Percentiles rank a stretch among this genome's conserved stretches.
These are phyloP conservation scores for Saururus chinensis DNA, from an alignment of 164 flowering plant species.

Conservation along the genomic window DNA sequence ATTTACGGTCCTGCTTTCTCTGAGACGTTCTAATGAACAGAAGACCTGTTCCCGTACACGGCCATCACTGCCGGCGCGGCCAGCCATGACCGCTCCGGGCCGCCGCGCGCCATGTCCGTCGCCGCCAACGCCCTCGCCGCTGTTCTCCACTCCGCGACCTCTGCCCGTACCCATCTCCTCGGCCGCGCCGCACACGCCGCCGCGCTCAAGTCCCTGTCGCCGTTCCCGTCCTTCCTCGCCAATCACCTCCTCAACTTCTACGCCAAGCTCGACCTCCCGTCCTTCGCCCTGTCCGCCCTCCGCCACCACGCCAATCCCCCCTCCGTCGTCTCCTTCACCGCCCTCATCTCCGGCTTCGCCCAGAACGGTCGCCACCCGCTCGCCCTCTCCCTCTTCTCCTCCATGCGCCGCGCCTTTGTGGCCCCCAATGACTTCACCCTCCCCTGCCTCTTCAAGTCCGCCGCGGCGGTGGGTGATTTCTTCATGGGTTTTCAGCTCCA, in stretches of 20 bases:
- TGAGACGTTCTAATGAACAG: too few species aligned
- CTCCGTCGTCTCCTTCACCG: slow-evolving; percentile 82
- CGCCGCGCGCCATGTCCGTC: slow-evolving; percentile 21
- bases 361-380: slow-evolving; percentile 45
- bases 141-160: slow-evolving; percentile 38
- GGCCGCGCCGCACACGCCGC: slow-evolving; percentile 72
- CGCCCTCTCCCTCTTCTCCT: slow-evolving; percentile 41
- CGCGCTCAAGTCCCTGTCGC: slow-evolving; percentile 33
- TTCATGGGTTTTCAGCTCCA: slow-evolving; percentile 48
- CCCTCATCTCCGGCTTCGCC: slow-evolving; percentile 68
- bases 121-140: slow-evolving; percentile 43
- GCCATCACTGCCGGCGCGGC: neutral
- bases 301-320: slow-evolving; percentile 31
- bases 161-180: slow-evolving; percentile 32
- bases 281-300: slow-evolving; percentile 50
- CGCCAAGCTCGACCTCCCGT: slow-evolving; percentile 68
- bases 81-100: too few species aligned
- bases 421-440: slow-evolving; percentile 82
- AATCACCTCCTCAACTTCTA: slow-evolving; percentile 80
- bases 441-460: slow-evolving; percentile 70
- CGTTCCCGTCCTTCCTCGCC: slow-evolving; percentile 44
- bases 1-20: too few species aligned
- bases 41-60: too few species aligned
- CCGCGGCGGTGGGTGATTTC: slow-evolving; percentile 25
- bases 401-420: slow-evolving; percentile 46